Evolutionary conservation across 306 rosid genomes (phyloP), one percentile per base, ranked within the genome.

Genomic region (Prinsepia uniflora): DNA sequence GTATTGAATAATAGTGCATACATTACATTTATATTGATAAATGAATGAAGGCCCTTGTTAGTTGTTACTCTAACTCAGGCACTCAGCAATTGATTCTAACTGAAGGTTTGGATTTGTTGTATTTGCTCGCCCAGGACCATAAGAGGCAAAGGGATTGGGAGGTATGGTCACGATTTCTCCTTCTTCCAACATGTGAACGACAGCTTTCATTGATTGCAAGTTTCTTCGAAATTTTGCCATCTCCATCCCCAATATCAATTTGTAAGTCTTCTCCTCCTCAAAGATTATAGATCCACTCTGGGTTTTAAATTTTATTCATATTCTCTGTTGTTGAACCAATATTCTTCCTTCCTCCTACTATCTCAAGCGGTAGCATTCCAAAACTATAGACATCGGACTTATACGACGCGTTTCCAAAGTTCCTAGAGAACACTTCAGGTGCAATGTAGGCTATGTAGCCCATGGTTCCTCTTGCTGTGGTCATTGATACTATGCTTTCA

Each of bases 401-500:
- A 45, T 67, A 49, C 0, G 78, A 77, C 3, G 71, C 82, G 5
- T 61, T 74, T 3, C 84, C 78, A 22, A 77, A 83, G 58, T 80
- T 83, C 20, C 74, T 13, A 0, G 80, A 74, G 57, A 83, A 57
- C 46, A 83, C 82, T 70, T 80, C 82, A 0, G 80, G 82, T 24
- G 84, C 80, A 53, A 80, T 83, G 44, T 83, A 83, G 0, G 84
- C 80, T 46, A 80, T 83, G 44, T 83, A 83, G 0, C 87, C 87
- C 43, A 49, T 7, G 12, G 87, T 80, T 17, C 82, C 82, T 41
- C 80, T 80, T 0, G 71, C 72, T 10, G 76, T 34, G 15, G 82
- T 71, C 71, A 83, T 74, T 2, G 84, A 80, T 7, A 77, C 82
- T 10, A 40, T 8, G 46, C 82, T 83, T 54, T 67, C 78, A 39